These are phyloP conservation scores for Pseudomassariella vexata DNA, from an alignment of 2,329 filamentous ascomycete species.

Conservation along the genomic window DNA sequence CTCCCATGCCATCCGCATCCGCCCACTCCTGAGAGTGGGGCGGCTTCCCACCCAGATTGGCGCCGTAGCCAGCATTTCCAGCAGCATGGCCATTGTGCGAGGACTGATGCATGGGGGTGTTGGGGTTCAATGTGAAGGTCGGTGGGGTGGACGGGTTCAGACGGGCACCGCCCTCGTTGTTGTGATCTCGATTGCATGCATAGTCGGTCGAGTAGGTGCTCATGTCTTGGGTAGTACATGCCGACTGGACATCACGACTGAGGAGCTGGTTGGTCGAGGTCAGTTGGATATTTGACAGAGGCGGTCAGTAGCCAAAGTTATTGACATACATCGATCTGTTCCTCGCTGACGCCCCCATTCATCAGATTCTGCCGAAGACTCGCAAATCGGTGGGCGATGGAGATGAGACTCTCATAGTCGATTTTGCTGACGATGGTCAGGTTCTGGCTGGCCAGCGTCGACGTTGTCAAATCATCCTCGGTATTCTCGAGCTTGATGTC, in stretches of 20 bases:
- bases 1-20: constrained; percentile 10
- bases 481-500: constrained; percentile 11
- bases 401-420: constrained; percentile 57
- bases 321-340: constrained; percentile 37
- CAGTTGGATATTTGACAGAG: not conserved
- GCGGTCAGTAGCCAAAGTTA: not conserved
- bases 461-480: constrained; percentile 8
- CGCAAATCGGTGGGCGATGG: constrained; percentile 45
- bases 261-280: constrained; percentile 2
- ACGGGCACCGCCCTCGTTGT: no score
- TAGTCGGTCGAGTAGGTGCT: constrained; percentile 5
- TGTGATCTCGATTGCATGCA: constrained; percentile 9
- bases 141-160: no score
- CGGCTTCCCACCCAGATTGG: constrained; percentile 3
- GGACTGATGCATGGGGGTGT: constrained; percentile 4
- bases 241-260: constrained; percentile 9
- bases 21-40: constrained; percentile 15
- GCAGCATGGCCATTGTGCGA: constrained; percentile 4
- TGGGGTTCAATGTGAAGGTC: constrained; percentile 1
- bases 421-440: constrained; percentile 49
- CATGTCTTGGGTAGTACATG: constrained; percentile 4
- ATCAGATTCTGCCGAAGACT: constrained; percentile 43
- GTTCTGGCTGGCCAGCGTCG: constrained; percentile 28
- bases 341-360: constrained; percentile 40
- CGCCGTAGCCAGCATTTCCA: not conserved